These are phyloP conservation scores for Arabidopsis suecica DNA, from an alignment of 345 rosid genomes.

Conservation along the genomic window DNA sequence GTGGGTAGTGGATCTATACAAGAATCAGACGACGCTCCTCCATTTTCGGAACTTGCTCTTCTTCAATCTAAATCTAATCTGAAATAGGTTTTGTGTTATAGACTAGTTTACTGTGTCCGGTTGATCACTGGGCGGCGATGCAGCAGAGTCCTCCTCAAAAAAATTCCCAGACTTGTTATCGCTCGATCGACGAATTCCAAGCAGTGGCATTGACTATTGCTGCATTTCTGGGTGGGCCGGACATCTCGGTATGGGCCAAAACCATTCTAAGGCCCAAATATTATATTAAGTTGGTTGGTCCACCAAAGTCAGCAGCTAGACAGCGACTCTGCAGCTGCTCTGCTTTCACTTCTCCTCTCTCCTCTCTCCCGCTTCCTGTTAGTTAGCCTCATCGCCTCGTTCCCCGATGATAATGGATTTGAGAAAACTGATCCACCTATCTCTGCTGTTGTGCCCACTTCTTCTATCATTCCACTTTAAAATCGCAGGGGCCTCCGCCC, in stretches of 20 bases:
- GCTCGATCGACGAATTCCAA: constrained; percentile 22
- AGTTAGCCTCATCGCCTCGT: neutral
- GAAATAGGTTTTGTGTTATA: neutral
- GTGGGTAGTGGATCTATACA: constrained; percentile 33
- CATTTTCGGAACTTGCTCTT: constrained; percentile 29
- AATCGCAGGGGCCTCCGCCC: constrained; percentile 62
- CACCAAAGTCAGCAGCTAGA: constrained; percentile 11
- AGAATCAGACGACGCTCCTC: constrained; percentile 38
- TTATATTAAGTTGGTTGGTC: constrained; percentile 22
- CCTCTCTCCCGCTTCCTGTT: constrained; percentile 10
- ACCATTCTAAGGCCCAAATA: constrained; percentile 16
- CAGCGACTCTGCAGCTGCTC: constrained; percentile 29
- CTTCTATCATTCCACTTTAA: constrained; percentile 36
- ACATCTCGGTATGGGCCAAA: neutral
- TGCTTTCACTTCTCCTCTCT: neutral
- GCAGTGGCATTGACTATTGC: constrained; percentile 43
- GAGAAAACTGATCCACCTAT: constrained; percentile 4
- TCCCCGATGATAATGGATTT: constrained; percentile 57
- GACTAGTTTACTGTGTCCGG: neutral
- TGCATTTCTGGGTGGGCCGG: neutral
- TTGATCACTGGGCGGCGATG: constrained; percentile 36
- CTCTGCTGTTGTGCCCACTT: constrained; percentile 35
- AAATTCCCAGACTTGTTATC: constrained; percentile 20
- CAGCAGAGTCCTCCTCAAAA: constrained; percentile 34
- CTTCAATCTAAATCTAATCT: constrained; percentile 12